A percentile compares a stretch with the other conserved stretches of the same genome.
phyloP scores from a whole-genome alignment of 1,284 basidiomycete genomes.

The Prillingera fragicola region DNA sequence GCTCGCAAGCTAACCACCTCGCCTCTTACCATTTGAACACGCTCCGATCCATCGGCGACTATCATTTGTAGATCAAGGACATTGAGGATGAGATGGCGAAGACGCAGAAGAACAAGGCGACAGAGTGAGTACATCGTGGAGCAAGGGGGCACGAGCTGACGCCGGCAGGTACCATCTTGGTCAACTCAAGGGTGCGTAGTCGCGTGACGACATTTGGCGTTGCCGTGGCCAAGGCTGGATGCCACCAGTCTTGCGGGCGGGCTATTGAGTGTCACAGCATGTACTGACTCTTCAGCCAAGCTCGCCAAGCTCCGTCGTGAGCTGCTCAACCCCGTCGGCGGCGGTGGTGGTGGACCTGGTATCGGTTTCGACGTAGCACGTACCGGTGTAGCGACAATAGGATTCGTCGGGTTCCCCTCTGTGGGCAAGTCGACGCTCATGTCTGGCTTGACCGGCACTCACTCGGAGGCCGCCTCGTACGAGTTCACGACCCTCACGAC shows the following conservation, averaged over 20 bases:
- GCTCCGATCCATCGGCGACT: neutral
- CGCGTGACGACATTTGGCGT: neutral
- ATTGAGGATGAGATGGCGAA: constrained; percentile 50
- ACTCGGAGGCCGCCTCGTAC: constrained; percentile 95
- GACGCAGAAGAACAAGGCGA: constrained; percentile 82
- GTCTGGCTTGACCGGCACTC: constrained; percentile 96
- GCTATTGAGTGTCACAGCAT: constrained; percentile 1
- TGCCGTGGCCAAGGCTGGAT: neutral
- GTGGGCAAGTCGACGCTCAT: constrained; percentile 80
- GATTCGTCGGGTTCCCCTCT: constrained; percentile 67
- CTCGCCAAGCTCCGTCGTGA: constrained; percentile 94
- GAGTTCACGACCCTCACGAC: constrained; percentile 75
- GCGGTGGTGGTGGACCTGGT: constrained; percentile 79
- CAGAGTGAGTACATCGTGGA: constrained; percentile 38
- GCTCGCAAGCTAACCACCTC: neutral
- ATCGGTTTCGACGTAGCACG: constrained; percentile 94
- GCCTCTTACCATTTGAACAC: neutral
- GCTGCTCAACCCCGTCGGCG: constrained; percentile 71
- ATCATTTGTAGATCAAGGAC: constrained; percentile 40
- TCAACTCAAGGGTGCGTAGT: constrained; percentile 66
- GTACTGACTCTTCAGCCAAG: constrained; percentile 60
- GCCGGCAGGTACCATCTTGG: constrained; percentile 79
- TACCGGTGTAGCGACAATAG: constrained; percentile 92
- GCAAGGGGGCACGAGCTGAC: neutral
- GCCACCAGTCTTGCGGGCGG: neutral